These are phyloP conservation scores for Aspergillus sp. DNA, from an alignment of 2,329 filamentous ascomycete species.

Conservation along the genomic window DNA sequence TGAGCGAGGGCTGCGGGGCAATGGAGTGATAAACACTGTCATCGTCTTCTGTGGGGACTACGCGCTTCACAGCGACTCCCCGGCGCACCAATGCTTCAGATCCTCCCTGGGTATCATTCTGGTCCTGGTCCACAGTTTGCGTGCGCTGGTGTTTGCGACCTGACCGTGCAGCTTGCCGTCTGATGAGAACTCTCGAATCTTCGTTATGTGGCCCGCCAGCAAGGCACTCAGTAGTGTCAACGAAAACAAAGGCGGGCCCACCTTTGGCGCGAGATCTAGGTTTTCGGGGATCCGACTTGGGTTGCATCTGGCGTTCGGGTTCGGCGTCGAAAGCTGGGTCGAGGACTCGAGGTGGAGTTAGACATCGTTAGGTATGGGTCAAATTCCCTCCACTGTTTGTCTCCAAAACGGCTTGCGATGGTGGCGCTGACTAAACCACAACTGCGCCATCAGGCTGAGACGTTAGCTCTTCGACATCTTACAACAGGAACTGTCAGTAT, in stretches of 20 bases:
- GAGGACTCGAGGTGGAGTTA: not conserved
- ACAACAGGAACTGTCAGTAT: not conserved
- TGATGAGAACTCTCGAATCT: not conserved
- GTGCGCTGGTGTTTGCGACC: not conserved
- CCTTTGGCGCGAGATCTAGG: not conserved
- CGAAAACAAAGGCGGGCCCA: not conserved
- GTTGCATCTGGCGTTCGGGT: not conserved
- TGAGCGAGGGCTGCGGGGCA: not conserved
- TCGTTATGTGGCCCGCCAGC: not conserved
- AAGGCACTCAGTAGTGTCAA: not conserved
- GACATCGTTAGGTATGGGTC: not conserved
- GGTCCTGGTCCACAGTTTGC: not conserved
- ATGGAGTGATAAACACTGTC: not conserved
- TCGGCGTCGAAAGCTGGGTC: not conserved
- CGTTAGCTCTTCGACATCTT: not conserved
- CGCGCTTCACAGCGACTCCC: not conserved
- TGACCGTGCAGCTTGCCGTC: not conserved
- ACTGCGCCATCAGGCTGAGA: not conserved
- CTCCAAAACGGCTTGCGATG: not conserved
- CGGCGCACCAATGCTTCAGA: not conserved
- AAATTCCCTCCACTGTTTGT: not conserved
- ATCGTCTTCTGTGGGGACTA: not conserved
- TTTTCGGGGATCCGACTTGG: not conserved
- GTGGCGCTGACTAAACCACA: not conserved
- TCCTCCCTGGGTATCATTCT: not conserved